Base-by-base conservation (phyloP, 2,329 filamentous ascomycete species). In the Amylocarpus encephaloides region DNA sequence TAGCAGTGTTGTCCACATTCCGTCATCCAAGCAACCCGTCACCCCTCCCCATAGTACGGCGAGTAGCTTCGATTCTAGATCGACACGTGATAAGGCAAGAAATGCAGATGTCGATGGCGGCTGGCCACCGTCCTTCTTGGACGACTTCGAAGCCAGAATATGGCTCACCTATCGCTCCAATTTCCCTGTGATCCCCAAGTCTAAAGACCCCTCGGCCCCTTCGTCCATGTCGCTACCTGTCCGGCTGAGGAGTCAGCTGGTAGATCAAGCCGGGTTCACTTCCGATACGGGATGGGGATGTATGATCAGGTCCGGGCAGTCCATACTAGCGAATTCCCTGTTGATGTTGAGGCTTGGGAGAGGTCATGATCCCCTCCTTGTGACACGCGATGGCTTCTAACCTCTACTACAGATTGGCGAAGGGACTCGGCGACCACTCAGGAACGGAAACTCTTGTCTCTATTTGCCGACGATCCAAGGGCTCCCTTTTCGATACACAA, bases 231-330 rank as follows among this genome's bases (percentile, higher is more conserved):
- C 88, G 3, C 80, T 97, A 51, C 75, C 88, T 1, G 92, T 95
- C 69, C 84, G 90, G 45, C 74, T 97, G 59, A 86, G 90, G 63
- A 91, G 77, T 48, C 86, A 89, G 63, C 72, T 97, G 5, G 78
- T 81, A 10, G 88, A 95, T 43, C 80, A 88, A 50, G 76, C 77
- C 22, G 90, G 88, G 4, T 98, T 97, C 69, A 86, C 88, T 10
- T 92, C 89, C 1, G 93, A 98, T 67, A 91, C 88, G 9, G 93
- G 93, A 46, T 98, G 94, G 90, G 93, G 93, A 0, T 98, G 93
- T 65, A 98, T 98, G 93, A 97, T 98, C 61, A 78, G 93, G 52
- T 96, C 92, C 5, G 93, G 93, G 3, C 93, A 98, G 71, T 92
- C 88, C 63, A 75, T 98, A 22, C 74, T 98, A 38, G 92, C 92